Base-by-base conservation (phyloP, 75 land plant genomes). In the Isoetes taiwanensis region DNA sequence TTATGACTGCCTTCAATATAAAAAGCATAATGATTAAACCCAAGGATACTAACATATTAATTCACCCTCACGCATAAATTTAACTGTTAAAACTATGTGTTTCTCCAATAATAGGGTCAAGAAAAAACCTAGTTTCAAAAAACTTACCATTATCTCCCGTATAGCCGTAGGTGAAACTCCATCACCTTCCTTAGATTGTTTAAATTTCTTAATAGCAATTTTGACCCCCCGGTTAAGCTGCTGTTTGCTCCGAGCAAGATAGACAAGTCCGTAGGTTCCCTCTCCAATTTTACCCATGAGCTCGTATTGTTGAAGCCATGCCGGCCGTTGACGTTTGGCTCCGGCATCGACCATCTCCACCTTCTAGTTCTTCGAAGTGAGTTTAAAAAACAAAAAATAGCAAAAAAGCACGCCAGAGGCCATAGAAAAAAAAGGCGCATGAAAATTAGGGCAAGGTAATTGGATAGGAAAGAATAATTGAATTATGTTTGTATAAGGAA, bases 111-210 rank as follows among this genome's bases (percentile, higher is more conserved):
- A n/a, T n/a, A n/a, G 5, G 2, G 33, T 11, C 0, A 29, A 27
- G 3, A 33, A 30, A 30, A 19, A 29, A 30, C 19, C 17, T 12
- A 1, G 32, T 16, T 28, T 26, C 25, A 42, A 23, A 14, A 12
- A n/a, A 33, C 38, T 8, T 20, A 83, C 87, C 97, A 90, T 86
- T 34, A 86, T 90, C 59, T 90, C 97, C 23, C 97, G 74, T 26
- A 90, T 90, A 25, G 97, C 97, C 3, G 97, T 90, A 19, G 97
- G 97, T 11, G 97, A 90, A 53, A 90, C 95, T 58, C 97, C 97
- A 64, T 90, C 97, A 27, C 97, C 97, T 31, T 90, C 97, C 61
- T 90, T 90, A 53, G 95, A 86, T 48, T 86, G 94, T 72, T 90
- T 90, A 72, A 90, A 90, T 61, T 90, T 90, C 78, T 90, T 90